Conservation (phyloP, 1,284 basidiomycete species). For the Vanrija sp. region DNA sequence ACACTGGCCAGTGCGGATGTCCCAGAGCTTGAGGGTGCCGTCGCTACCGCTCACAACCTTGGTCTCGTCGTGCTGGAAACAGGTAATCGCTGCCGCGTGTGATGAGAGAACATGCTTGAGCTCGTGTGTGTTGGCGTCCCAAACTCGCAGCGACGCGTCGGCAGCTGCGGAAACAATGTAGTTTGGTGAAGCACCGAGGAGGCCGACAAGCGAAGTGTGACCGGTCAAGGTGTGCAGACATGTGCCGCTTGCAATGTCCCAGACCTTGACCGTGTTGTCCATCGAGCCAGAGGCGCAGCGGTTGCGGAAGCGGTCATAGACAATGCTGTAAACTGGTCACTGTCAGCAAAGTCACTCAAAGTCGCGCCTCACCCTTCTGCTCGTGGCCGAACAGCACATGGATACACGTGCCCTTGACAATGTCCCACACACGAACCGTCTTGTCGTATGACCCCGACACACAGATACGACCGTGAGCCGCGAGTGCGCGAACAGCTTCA, state of each 20-base stretch:
- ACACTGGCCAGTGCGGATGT: slow-evolving; percentile 75
- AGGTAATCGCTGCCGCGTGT: slow-evolving; percentile 91
- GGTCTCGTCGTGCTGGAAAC: slow-evolving; percentile 95
- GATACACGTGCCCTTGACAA: slow-evolving; percentile 76
- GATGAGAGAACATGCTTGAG: slow-evolving; percentile 74
- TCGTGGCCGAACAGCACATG: slow-evolving; percentile 80
- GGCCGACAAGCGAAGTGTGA: slow-evolving; percentile 81
- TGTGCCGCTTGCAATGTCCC: slow-evolving; percentile 76
- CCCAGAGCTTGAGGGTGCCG: slow-evolving; percentile 96
- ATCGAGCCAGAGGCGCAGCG: slow-evolving; percentile 92
- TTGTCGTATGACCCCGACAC: slow-evolving; percentile 95
- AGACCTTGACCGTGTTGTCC: slow-evolving; percentile 91
- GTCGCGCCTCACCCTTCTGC: slow-evolving; percentile 66
- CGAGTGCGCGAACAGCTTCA: slow-evolving; percentile 86
- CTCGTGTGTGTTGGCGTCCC: slow-evolving; percentile 80
- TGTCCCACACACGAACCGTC: slow-evolving; percentile 90
- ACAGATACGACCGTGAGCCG: slow-evolving; percentile 78
- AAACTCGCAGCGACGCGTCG: slow-evolving; percentile 84
- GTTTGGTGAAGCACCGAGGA: slow-evolving; percentile 80
- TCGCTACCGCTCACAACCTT: slow-evolving; percentile 90
- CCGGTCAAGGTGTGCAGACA: slow-evolving; percentile 75
- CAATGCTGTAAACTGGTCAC: slow-evolving; percentile 76
- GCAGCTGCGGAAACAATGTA: slow-evolving; percentile 89
- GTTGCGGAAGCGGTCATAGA: slow-evolving; percentile 75
- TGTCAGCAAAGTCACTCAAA: not conserved